Percentiles rank a stretch among this genome's conserved stretches.
Evolutionary conservation across 1,139 yeast genomes (phyloP).

Genomic region (Hemisphaericaspora subhashii): DNA sequence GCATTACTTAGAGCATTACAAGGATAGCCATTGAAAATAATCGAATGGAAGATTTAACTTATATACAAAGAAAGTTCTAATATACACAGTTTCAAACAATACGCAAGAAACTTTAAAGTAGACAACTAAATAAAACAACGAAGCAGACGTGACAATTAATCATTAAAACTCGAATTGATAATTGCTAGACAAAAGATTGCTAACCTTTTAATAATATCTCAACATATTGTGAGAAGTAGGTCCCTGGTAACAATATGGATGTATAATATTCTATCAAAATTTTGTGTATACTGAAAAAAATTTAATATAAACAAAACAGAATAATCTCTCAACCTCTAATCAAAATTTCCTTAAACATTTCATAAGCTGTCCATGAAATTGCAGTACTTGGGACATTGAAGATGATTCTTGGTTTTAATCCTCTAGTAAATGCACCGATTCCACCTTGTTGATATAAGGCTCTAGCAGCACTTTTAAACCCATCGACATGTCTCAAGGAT

Average conservation of each 20-base stretch:
- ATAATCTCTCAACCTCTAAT: conserved; percentile 19
- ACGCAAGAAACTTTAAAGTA: neutral
- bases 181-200: neutral
- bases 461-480: conserved; percentile 69
- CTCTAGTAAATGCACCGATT: conserved; percentile 70
- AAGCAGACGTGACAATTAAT: conserved; percentile 1
- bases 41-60: neutral
- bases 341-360: conserved; percentile 85
- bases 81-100: neutral
- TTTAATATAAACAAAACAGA: neutral
- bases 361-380: conserved; percentile 97
- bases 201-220: neutral
- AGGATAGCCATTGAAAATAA: conserved; percentile 9
- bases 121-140: neutral
- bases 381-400: conserved; percentile 97
- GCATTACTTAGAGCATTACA: conserved; percentile 26
- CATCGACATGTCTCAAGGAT: conserved; percentile 58
- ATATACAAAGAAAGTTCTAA: conserved; percentile 3
- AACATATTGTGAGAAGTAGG: neutral
- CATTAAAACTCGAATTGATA: conserved; percentile 1
- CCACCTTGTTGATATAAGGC: conserved; percentile 73
- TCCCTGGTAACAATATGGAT: no score
- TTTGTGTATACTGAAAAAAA: neutral
- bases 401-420: conserved; percentile 87
- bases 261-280: neutral